Conservation (phyloP, 768 basidiomycete species). For the Grammothele lineata region DNA sequence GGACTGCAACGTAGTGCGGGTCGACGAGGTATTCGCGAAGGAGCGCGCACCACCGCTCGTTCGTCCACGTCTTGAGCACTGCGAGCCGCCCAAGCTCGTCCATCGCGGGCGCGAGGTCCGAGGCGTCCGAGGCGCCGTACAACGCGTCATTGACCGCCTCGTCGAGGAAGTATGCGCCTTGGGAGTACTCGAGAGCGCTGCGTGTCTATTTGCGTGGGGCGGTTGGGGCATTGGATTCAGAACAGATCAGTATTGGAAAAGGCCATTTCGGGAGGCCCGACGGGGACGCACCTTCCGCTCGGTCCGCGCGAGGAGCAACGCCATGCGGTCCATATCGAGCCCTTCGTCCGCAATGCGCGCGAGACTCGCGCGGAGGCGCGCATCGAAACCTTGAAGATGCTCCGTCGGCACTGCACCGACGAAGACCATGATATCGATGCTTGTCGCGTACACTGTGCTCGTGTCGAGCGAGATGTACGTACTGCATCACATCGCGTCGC, state of each 20-base stretch:
- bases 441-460: too few species aligned
- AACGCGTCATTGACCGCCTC: conserved; percentile 78
- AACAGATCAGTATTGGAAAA: too few species aligned
- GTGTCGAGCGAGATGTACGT: too few species aligned
- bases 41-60: conserved; percentile 68
- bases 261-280: too few species aligned
- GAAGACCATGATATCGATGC: conserved; percentile 39
- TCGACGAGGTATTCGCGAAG: conserved; percentile 47
- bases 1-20: too few species aligned
- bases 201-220: too few species aligned
- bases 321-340: conserved; percentile 87
- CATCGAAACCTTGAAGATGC: conserved; percentile 63
- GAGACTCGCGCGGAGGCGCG: conserved; percentile 62
- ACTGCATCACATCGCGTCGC: too few species aligned
- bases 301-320: conserved; percentile 77
- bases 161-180: conserved; percentile 72
- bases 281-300: conserved; percentile 80
- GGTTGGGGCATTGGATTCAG: too few species aligned
- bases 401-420: conserved; percentile 80
- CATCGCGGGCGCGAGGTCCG: conserved; percentile 65
- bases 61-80: conserved; percentile 63
- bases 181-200: conserved; percentile 75
- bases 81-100: conserved; percentile 73
- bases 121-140: conserved; percentile 79
- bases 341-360: conserved; percentile 67